Evolutionary conservation across 441 rosid species (phyloP).

Genomic region (Jatropha podagrica): DNA sequence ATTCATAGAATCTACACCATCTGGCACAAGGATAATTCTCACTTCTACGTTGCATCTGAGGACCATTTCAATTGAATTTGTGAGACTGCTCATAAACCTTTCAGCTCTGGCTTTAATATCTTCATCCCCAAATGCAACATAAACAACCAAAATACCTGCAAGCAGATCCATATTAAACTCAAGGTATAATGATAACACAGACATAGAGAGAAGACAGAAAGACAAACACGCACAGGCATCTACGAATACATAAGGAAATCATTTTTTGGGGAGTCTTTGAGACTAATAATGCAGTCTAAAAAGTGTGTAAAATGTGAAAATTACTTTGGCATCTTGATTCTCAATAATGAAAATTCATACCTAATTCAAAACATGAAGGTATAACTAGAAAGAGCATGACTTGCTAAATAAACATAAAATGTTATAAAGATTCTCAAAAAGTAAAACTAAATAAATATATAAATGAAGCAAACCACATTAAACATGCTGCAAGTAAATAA

Average conservation of each 20-base stretch:
- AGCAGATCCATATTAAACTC: constrained; percentile 22
- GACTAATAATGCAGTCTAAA: not conserved
- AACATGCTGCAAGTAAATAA: too few species aligned
- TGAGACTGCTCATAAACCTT: constrained; percentile 92
- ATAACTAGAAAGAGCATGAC: not conserved
- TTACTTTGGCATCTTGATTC: not conserved
- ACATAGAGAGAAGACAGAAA: not conserved
- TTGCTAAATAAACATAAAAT: not conserved
- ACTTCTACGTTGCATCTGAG: constrained; percentile 79
- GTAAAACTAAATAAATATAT: not conserved
- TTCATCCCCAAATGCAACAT: constrained; percentile 66
- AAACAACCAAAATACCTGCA: constrained; percentile 83
- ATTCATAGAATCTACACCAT: constrained; percentile 40
- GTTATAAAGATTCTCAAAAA: not conserved
- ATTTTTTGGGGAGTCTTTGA: too few species aligned
- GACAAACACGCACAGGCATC: not conserved
- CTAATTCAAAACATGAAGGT: not conserved
- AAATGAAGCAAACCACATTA: too few species aligned
- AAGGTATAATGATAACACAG: not conserved
- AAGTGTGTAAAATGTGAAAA: not conserved
- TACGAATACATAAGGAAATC: not conserved
- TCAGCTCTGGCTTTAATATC: constrained; percentile 84
- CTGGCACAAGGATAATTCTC: constrained; percentile 69
- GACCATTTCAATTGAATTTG: constrained; percentile 86
- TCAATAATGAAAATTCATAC: not conserved